Conservation (phyloP, 176 grass and related monocot species). For the Hyparrhenia diplandra region DNA sequence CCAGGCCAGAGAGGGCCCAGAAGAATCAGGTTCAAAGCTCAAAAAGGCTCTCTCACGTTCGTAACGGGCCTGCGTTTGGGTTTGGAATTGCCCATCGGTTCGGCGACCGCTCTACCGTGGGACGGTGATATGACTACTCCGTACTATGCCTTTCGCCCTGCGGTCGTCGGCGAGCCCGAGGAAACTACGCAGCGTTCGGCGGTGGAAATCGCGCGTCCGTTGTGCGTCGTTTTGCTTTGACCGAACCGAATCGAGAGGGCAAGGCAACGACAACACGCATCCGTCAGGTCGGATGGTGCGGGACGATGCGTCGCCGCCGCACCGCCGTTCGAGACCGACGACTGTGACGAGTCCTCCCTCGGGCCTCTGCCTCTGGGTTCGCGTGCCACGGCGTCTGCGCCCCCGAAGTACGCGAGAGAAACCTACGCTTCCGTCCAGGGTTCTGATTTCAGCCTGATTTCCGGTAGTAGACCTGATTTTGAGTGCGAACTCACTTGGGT, state of each 20-base stretch:
- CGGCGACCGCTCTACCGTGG: no score
- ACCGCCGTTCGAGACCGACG: constrained; percentile 13
- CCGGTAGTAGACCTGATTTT: no score
- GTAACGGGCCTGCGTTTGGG: no score
- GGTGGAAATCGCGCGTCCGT: no score
- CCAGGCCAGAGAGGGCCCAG: not conserved
- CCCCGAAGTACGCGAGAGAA: not conserved
- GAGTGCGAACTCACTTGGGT: no score
- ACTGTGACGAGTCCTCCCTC: not conserved
- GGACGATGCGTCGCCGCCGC: constrained; percentile 8
- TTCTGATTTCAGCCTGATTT: no score
- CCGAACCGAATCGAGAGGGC: not conserved
- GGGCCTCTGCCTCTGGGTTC: not conserved
- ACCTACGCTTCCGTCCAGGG: not conserved
- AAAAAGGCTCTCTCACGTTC: not conserved
- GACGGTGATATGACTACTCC: no score
- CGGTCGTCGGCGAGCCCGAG: not conserved
- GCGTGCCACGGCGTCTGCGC: not conserved
- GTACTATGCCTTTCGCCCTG: no score
- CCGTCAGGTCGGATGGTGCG: constrained; percentile 22
- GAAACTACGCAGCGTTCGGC: not conserved
- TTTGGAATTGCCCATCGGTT: not conserved
- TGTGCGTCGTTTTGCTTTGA: not conserved
- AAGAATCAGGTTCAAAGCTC: not conserved
- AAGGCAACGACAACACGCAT: not conserved